Base-by-base conservation (phyloP, 1,284 basidiomycete genomes). In the Naganishia sp. region DNA sequence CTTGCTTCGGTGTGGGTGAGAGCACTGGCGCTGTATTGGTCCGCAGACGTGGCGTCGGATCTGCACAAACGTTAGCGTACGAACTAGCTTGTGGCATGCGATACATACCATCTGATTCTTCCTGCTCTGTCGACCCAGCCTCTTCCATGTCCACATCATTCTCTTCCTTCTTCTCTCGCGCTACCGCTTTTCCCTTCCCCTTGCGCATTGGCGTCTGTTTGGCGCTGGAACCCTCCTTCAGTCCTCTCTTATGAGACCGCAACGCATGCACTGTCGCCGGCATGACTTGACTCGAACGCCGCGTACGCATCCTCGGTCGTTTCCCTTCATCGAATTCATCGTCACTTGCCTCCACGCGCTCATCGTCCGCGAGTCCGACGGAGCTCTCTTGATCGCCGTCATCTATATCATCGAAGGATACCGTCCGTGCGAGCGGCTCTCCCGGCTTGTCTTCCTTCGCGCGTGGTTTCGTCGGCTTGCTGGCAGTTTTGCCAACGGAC, bases 111-210 rank as follows among this genome's bases (percentile, higher is more conserved):
- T 61, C 58, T 1, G 58, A 61, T 17, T 61, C 58, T 15, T 61
- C 25, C 23, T 39, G 35, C 35, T 60, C 57, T 0, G 57, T 39
- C 11, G 45, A 50, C 9, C 50, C 47, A 56, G 86, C 85, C 56
- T 86, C 84, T 69, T 85, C 83, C 65, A 84, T 81, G 50, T 78
- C 77, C 68, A 63, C 56, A 39, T 57, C 60, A 3, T 58, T 47
- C 2, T 75, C 78, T 47, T 79, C 80, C 76, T 80, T 25, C 68
- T 73, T 28, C 69, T 72, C n/a, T 72, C 79, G 35, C 17, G 75
- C 76, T 0, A 66, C 67, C 9, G 60, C 53, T n/a, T 63, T 67
- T 15, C 64, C 64, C 42, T 69, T 51, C 25, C 31, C 25, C 21
- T 52, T 52, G 17, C 43, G 35, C 10, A 23, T 45, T n/a, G 31